A percentile compares a stretch with the other conserved stretches of the same genome.
These are phyloP conservation scores for Kappamyces sp. DNA, from an alignment of 192 early-diverging fungal species.

Conservation along the genomic window DNA sequence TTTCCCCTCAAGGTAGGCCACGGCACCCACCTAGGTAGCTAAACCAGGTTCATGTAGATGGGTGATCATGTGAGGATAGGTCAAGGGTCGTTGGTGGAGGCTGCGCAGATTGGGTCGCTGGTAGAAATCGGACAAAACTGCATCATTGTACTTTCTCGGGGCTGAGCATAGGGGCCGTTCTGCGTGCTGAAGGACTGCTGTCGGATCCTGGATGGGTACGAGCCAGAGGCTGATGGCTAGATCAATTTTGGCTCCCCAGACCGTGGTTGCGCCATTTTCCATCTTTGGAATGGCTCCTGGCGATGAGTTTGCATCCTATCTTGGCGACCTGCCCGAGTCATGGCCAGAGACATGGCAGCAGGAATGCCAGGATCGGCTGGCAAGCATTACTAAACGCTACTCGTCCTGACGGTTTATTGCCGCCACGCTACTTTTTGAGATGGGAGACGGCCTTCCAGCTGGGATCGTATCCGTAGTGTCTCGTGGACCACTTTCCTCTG, in stretches of 20 bases:
- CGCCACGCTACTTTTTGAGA: constrained; percentile 1
- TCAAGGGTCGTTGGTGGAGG: constrained; percentile 81
- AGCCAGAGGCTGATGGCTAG: no score
- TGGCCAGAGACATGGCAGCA: constrained; percentile 6
- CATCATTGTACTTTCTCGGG: constrained; percentile 71
- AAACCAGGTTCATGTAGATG: not conserved
- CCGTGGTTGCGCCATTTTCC: constrained; percentile 86
- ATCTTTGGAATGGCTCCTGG: constrained; percentile 83
- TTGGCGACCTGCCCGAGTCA: constrained; percentile 6
- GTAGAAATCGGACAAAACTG: constrained; percentile 91
- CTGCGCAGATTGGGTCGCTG: constrained; percentile 82
- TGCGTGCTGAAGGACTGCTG: constrained; percentile 94
- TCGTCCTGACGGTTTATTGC: no score
- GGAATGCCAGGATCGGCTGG: not conserved
- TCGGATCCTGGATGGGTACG: constrained; percentile 71
- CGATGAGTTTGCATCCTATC: not conserved
- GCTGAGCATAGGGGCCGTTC: constrained; percentile 69
- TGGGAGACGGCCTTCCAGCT: constrained; percentile 6
- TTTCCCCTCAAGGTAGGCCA: constrained; percentile 97
- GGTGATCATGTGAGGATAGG: constrained; percentile 88
- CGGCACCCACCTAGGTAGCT: constrained; percentile 63
- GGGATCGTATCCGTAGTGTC: constrained; percentile 32
- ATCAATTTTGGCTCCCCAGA: constrained; percentile 83
- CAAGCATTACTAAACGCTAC: no score
- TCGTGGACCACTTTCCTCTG: constrained; percentile 37